phyloP scores from a whole-genome alignment of 2,329 filamentous ascomycete species.

The Trichophyton rubrum region DNA sequence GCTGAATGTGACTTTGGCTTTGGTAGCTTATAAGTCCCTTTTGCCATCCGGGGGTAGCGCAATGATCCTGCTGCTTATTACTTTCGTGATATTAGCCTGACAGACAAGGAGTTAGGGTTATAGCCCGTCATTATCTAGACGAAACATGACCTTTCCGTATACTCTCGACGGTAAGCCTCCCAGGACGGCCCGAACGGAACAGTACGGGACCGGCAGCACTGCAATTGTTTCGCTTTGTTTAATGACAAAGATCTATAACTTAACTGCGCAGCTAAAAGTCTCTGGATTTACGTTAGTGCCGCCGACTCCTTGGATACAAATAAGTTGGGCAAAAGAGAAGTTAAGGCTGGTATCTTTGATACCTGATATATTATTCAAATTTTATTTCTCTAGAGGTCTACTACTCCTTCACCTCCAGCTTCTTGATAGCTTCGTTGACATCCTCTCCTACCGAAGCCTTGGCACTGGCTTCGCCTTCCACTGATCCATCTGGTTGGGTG shows the following conservation, averaged over 20 bases:
- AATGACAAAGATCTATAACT: neutral
- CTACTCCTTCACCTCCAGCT: slow-evolving; percentile 4
- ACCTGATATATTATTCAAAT: neutral
- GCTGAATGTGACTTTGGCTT: too few relatives aligned
- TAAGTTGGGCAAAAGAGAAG: neutral
- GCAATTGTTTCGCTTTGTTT: neutral
- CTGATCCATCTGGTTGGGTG: slow-evolving; percentile 7
- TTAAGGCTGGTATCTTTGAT: neutral
- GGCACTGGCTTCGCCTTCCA: slow-evolving; percentile 7
- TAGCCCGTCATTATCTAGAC: neutral
- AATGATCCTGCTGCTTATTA: too few relatives aligned
- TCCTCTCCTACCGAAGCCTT: slow-evolving; percentile 6
- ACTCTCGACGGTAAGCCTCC: neutral
- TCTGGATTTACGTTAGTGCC: neutral
- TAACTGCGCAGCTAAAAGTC: neutral
- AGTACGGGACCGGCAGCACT: neutral
- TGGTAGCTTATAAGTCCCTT: too few relatives aligned
- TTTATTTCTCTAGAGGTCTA: neutral
- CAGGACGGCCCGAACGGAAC: neutral
- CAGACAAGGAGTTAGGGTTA: neutral
- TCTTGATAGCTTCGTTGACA: slow-evolving; percentile 9
- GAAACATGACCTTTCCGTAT: neutral
- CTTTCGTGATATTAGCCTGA: too few relatives aligned
- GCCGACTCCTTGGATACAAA: neutral
- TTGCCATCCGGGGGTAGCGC: too few relatives aligned